Percentiles rank a stretch among this genome's conserved stretches.
These are phyloP conservation scores for Secale cereale DNA, from an alignment of 176 grass and related monocot species.

Conservation along the genomic window DNA sequence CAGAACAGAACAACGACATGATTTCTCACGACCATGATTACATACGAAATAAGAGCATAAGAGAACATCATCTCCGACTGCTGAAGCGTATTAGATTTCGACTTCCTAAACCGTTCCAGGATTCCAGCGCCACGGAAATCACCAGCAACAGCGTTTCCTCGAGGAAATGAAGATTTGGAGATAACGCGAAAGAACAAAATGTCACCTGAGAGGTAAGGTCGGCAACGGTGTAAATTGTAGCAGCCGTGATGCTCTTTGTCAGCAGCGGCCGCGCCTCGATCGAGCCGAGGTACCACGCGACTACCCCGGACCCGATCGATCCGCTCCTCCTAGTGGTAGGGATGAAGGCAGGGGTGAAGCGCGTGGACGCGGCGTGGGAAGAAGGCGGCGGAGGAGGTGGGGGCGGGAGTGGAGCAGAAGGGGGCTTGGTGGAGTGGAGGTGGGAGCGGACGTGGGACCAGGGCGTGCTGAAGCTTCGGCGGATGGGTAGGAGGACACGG, in stretches of 20 bases:
- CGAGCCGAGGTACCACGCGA: constrained; percentile 71
- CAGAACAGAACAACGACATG: not conserved
- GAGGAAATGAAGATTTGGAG: not conserved
- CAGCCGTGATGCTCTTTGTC: constrained; percentile 92
- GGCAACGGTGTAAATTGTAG: constrained; percentile 71
- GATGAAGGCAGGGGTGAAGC: not conserved
- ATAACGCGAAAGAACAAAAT: not conserved
- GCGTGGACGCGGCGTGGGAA: not conserved
- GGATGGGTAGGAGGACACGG: constrained; percentile 37
- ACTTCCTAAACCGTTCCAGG: not conserved
- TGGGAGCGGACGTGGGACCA: constrained; percentile 47
- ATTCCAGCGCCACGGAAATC: not conserved
- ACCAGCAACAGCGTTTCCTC: not conserved
- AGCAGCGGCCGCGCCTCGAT: constrained; percentile 68
- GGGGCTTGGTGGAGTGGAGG: constrained; percentile 43
- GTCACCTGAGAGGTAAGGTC: constrained; percentile 83
- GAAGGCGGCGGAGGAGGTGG: constrained; percentile 19
- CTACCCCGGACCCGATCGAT: constrained; percentile 25
- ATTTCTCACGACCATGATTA: not conserved
- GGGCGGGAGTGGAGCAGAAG: constrained; percentile 1
- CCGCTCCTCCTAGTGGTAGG: not conserved
- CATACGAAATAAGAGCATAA: not conserved
- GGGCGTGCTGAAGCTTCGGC: not conserved
- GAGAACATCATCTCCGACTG: not conserved
- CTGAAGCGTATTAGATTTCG: not conserved